phyloP scores from a whole-genome alignment of 805 yeast species.

The Candida tibetensis region DNA sequence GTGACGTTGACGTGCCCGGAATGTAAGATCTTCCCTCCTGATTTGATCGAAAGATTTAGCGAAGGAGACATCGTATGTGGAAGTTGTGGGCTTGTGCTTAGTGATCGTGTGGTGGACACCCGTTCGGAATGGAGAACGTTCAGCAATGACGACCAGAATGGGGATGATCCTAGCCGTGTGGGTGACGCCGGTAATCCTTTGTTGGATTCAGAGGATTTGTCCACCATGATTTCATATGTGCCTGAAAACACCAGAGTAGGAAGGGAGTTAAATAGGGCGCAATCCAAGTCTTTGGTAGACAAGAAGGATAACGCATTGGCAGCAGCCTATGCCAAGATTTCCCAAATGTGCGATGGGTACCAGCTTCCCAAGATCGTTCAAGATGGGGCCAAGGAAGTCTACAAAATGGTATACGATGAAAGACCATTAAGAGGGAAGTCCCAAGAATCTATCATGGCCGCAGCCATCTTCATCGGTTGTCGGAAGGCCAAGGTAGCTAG shows the following conservation, averaged over 20 bases:
- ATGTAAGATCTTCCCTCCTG: slow-evolving; percentile 94
- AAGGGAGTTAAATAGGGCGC: slow-evolving; percentile 88
- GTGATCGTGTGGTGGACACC: slow-evolving; percentile 90
- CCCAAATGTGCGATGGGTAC: slow-evolving; percentile 96
- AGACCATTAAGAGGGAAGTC: slow-evolving; percentile 84
- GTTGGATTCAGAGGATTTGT: slow-evolving; percentile 85
- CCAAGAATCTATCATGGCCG: slow-evolving; percentile 93
- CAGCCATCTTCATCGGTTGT: slow-evolving; percentile 92
- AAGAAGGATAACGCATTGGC: slow-evolving; percentile 83
- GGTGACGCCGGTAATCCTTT: slow-evolving; percentile 96
- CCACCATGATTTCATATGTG: slow-evolving; percentile 86
- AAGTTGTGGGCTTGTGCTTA: slow-evolving; percentile 88
- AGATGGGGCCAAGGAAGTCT: slow-evolving; percentile 97
- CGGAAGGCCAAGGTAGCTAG: slow-evolving; percentile 91
- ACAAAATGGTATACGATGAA: slow-evolving; percentile 86
- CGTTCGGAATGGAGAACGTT: slow-evolving; percentile 99
- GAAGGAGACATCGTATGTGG: slow-evolving; percentile 99
- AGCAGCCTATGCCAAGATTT: slow-evolving; percentile 84
- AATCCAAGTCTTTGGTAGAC: slow-evolving; percentile 80
- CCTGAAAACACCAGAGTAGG: slow-evolving; percentile 84
- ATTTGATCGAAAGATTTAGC: slow-evolving; percentile 87
- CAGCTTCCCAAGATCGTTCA: slow-evolving; percentile 92
- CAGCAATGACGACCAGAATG: slow-evolving; percentile 95
- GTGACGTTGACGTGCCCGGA: slow-evolving; percentile 93
- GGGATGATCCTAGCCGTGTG: slow-evolving; percentile 98